A percentile compares a stretch with the other conserved stretches of the same genome.
Evolutionary conservation across 352 stramenopile genomes (phyloP).

Genomic region (Pythium phragmiticola): DNA sequence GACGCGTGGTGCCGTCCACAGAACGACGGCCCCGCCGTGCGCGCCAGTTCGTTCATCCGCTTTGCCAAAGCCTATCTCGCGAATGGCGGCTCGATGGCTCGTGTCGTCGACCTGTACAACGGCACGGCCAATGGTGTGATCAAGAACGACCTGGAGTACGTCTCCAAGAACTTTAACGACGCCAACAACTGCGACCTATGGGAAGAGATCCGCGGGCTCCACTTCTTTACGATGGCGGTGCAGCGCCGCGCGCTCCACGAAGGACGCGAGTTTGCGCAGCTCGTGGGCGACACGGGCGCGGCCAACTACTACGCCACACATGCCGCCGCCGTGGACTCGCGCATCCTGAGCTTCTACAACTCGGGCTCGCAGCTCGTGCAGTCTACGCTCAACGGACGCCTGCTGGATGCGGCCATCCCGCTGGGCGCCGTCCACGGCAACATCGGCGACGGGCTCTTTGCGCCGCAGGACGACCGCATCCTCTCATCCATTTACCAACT

Average conservation of each 20-base stretch:
- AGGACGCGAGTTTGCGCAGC: conserved; percentile 22
- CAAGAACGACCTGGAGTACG: conserved; percentile 26
- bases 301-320: conserved; percentile 18
- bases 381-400: conserved; percentile 22
- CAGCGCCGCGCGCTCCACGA: conserved; percentile 29
- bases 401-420: conserved; percentile 25
- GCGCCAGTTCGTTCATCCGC: conserved; percentile 29
- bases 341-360: conserved; percentile 28
- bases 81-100: conserved; percentile 16
- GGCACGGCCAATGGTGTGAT: conserved; percentile 28
- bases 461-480: conserved; percentile 22
- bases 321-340: conserved; percentile 18
- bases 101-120: conserved; percentile 29
- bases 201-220: conserved; percentile 27
- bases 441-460: conserved; percentile 26
- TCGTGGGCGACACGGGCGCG: conserved; percentile 22
- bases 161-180: conserved; percentile 29
- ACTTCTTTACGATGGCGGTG: conserved; percentile 31
- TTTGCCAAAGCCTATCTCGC: conserved; percentile 26
- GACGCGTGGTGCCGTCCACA: conserved; percentile 30
- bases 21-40: conserved; percentile 29
- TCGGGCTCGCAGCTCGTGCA: conserved; percentile 22
- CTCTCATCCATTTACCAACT: conserved; percentile 26
- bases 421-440: conserved; percentile 25
- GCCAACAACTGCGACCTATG: conserved; percentile 27